Evolutionary conservation across 768 basidiomycete species (phyloP).

Genomic region (Psilocybe cyanescens): DNA sequence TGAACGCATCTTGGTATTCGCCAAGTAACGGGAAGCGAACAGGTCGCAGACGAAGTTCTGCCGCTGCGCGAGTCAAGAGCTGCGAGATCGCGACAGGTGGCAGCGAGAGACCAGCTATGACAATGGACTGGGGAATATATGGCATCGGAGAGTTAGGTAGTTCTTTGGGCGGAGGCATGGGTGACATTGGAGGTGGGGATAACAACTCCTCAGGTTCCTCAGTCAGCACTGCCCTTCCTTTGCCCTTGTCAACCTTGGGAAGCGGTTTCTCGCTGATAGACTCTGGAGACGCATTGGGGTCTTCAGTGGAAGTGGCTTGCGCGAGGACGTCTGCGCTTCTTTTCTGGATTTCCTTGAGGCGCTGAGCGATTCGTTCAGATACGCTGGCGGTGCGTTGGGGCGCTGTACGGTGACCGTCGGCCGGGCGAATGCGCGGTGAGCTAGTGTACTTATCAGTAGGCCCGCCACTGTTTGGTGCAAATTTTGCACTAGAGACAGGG

Average conservation of each 20-base stretch:
- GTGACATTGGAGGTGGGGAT: slow-evolving; percentile 70
- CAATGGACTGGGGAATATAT: slow-evolving; percentile 54
- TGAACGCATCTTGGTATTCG: slow-evolving; percentile 86
- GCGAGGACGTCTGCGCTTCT: slow-evolving; percentile 45
- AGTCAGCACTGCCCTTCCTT: slow-evolving; percentile 50
- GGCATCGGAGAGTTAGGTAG: slow-evolving; percentile 30
- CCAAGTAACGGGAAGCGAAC: slow-evolving; percentile 81
- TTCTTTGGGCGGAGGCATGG: slow-evolving; percentile 55
- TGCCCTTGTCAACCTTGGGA: slow-evolving; percentile 83
- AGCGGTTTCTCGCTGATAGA: slow-evolving; percentile 34
- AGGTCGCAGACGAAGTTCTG: slow-evolving; percentile 70
- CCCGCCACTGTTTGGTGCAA: slow-evolving; percentile 72
- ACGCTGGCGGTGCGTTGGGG: slow-evolving; percentile 77
- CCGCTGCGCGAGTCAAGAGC: slow-evolving; percentile 71
- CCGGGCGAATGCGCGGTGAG: slow-evolving; percentile 72
- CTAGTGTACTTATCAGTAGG: slow-evolving; percentile 75
- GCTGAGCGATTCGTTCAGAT: slow-evolving; percentile 84
- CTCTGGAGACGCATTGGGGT: slow-evolving; percentile 32
- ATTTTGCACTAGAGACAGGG: slow-evolving; percentile 66
- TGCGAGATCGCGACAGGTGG: slow-evolving; percentile 66
- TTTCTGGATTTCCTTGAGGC: slow-evolving; percentile 80
- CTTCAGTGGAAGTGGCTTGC: slow-evolving; percentile 32
- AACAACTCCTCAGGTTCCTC: slow-evolving; percentile 34
- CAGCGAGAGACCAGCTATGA: slow-evolving; percentile 77
- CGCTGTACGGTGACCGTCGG: slow-evolving; percentile 51